Evolutionary conservation across 2,329 filamentous ascomycete genomes (phyloP).

Genomic region (Tolypocladium ophioglossoides): DNA sequence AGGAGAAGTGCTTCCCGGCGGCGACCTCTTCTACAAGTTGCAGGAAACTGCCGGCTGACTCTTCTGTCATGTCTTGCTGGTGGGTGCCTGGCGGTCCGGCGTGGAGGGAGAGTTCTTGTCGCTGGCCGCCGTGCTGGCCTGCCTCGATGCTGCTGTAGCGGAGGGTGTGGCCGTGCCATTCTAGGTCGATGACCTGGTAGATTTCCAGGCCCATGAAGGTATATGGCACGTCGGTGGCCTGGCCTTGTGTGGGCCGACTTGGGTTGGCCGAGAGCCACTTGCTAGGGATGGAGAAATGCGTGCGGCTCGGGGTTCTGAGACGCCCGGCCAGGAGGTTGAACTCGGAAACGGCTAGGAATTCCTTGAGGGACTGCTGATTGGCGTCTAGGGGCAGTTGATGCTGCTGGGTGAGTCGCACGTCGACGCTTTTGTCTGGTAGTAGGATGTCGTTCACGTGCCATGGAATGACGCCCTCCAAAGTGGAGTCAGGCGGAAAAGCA

Average conservation of each 20-base stretch:
- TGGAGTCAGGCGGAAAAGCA: conserved; percentile 16
- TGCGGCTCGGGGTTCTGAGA: conserved; percentile 26
- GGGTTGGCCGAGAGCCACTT: conserved; percentile 6
- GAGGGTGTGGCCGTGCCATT: conserved; percentile 33
- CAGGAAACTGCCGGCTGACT: conserved; percentile 10
- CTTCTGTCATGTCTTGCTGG: neutral
- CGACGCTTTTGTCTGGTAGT: conserved; percentile 34
- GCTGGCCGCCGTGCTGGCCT: conserved; percentile 37
- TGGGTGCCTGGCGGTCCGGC: conserved; percentile 1
- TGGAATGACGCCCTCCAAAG: conserved; percentile 19
- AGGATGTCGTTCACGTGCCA: conserved; percentile 30
- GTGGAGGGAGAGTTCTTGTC: conserved; percentile 37
- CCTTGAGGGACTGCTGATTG: conserved; percentile 24
- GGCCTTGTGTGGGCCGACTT: neutral
- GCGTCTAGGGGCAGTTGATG: conserved; percentile 27
- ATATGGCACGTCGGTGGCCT: conserved; percentile 16
- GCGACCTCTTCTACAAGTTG: conserved; percentile 18
- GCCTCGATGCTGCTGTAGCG: conserved; percentile 42
- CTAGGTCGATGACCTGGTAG: conserved; percentile 31
- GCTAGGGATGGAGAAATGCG: conserved; percentile 19
- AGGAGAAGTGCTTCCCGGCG: conserved; percentile 20
- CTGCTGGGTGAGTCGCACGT: conserved; percentile 32
- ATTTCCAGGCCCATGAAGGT: conserved; percentile 42
- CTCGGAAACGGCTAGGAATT: conserved; percentile 33
- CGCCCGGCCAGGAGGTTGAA: conserved; percentile 33